phyloP scores from a whole-genome alignment of 2,329 filamentous ascomycete genomes.

The Rasamsonia emersonii region DNA sequence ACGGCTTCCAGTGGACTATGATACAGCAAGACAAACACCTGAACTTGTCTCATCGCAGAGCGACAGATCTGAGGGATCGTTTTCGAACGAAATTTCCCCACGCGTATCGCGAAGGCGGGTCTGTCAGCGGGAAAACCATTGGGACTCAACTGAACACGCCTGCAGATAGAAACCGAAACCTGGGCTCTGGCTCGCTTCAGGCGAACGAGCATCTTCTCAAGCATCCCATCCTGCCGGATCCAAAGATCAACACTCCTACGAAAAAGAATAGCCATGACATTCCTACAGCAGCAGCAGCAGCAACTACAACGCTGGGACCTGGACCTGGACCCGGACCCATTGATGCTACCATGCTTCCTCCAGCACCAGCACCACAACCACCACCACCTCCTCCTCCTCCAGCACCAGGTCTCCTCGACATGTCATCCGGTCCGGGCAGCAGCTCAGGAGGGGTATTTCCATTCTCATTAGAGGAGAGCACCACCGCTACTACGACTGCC shows the following conservation, averaged over 20 bases:
- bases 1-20: slow-evolving; percentile 52
- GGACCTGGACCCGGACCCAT: too few relatives aligned
- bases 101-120: slow-evolving; percentile 42
- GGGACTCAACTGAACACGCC: slow-evolving; percentile 8
- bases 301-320: too few relatives aligned
- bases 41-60: slow-evolving; percentile 42
- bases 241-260: too few relatives aligned
- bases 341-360: too few relatives aligned
- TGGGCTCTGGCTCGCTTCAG: too few relatives aligned
- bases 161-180: background rate
- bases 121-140: slow-evolving; percentile 25
- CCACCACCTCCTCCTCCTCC: slow-evolving; percentile 17
- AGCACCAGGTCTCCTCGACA: slow-evolving; percentile 19
- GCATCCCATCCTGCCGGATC: too few relatives aligned
- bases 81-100: slow-evolving; percentile 53
- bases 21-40: slow-evolving; percentile 49
- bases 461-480: slow-evolving; percentile 25
- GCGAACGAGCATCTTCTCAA: too few relatives aligned
- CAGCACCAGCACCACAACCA: background rate
- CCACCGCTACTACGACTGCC: too few relatives aligned
- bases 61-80: slow-evolving; percentile 54
- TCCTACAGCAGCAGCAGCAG: too few relatives aligned
- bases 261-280: too few relatives aligned
- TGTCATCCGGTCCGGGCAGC: slow-evolving; percentile 10
- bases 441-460: slow-evolving; percentile 13